These are phyloP conservation scores for Aureobasidium pullulans DNA, from an alignment of 2,329 filamentous ascomycete species.

Conservation along the genomic window DNA sequence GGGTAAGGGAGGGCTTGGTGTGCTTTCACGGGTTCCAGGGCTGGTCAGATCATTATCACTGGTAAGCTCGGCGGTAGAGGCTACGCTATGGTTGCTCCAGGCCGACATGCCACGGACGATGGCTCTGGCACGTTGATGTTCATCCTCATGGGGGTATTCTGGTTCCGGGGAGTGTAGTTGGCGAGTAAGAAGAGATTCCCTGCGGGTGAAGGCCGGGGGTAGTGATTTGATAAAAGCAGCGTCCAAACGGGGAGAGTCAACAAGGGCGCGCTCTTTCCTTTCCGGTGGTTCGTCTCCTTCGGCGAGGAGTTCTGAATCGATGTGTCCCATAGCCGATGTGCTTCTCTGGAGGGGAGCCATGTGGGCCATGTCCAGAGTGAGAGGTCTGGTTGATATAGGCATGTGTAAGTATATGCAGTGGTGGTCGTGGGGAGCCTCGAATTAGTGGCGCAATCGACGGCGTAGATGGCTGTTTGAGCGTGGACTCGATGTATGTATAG, in stretches of 20 bases:
- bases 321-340: slow-evolving; percentile 21
- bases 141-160: slow-evolving; percentile 35
- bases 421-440: neutral
- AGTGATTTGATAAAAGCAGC: slow-evolving; percentile 41
- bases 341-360: neutral
- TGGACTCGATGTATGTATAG: slow-evolving; percentile 2
- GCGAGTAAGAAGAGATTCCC: slow-evolving; percentile 79
- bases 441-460: neutral
- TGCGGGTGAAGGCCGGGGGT: slow-evolving; percentile 45
- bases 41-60: slow-evolving; percentile 82
- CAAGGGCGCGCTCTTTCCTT: slow-evolving; percentile 32
- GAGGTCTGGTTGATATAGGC: neutral
- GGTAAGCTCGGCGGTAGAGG: slow-evolving; percentile 81
- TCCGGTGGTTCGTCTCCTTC: slow-evolving; percentile 90
- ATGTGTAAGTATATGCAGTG: neutral
- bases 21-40: slow-evolving; percentile 70
- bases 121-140: slow-evolving; percentile 19
- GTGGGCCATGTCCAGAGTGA: slow-evolving; percentile 7
- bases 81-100: slow-evolving; percentile 70
- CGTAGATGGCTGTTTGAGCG: neutral
- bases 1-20: slow-evolving; percentile 77
- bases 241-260: slow-evolving; percentile 15
- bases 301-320: slow-evolving; percentile 58
- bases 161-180: slow-evolving; percentile 58
- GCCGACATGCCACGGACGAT: slow-evolving; percentile 50